These are phyloP conservation scores for Arctium minus DNA, from an alignment of 129 eudicot genomes.

Conservation along the genomic window DNA sequence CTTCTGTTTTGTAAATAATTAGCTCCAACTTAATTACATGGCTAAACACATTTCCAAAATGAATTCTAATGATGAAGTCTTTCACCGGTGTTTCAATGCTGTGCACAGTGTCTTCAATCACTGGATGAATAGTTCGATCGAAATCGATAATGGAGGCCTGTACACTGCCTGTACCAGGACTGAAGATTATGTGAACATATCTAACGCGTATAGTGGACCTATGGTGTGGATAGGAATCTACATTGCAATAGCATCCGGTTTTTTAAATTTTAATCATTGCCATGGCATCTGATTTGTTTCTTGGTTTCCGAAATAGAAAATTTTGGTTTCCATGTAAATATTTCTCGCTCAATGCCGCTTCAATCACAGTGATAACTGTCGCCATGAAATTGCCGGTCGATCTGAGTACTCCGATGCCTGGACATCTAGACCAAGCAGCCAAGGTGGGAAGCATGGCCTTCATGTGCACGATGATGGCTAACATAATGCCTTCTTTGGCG, in stretches of 20 bases:
- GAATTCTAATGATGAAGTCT: not conserved
- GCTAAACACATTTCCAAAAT: not conserved
- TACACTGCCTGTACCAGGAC: no score
- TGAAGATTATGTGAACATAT: no score
- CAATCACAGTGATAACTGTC: not conserved
- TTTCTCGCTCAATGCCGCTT: constrained; percentile 12
- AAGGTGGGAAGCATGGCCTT: not conserved
- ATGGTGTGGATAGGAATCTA: not conserved
- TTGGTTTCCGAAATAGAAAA: not conserved
- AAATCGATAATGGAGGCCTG: no score
- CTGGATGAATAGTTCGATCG: no score
- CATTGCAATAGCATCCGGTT: not conserved
- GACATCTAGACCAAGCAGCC: not conserved
- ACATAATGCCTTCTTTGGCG: constrained; percentile 24
- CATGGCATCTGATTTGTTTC: not conserved
- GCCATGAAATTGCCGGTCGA: constrained; percentile 9
- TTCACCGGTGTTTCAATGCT: not conserved
- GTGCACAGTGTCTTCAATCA: no score
- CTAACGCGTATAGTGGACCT: not conserved
- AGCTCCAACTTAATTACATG: no score
- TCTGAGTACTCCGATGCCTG: constrained; percentile 2
- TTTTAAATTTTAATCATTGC: not conserved
- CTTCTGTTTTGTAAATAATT: no score
- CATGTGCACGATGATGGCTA: constrained; percentile 11
- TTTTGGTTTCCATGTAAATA: constrained; percentile 16